Evolutionary conservation across 495 filamentous ascomycete species (phyloP).

Genomic region (Jackrogersella minutella): DNA sequence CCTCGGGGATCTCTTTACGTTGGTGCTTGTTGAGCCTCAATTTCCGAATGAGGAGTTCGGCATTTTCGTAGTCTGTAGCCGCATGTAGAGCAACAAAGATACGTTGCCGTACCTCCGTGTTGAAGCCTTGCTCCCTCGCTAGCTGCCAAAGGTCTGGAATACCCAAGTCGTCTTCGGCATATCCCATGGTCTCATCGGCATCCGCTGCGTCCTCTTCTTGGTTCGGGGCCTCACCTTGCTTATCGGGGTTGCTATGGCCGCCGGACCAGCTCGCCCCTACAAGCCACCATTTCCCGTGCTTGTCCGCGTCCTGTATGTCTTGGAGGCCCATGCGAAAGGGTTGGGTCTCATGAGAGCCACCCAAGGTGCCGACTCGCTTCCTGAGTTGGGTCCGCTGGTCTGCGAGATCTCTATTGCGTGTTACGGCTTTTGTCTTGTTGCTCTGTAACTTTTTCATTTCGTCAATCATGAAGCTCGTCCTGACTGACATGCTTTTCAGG

Average conservation of each 20-base stretch:
- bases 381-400: conserved; percentile 41
- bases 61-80: conserved; percentile 86
- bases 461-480: conserved; percentile 98
- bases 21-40: conserved; percentile 85
- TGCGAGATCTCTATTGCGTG: conserved; percentile 44
- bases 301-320: conserved; percentile 82
- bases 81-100: conserved; percentile 93
- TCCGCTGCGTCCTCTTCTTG: conserved; percentile 41
- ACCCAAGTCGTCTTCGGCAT: conserved; percentile 61
- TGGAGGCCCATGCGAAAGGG: conserved; percentile 80
- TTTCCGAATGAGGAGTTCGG: conserved; percentile 77
- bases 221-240: conserved; percentile 24
- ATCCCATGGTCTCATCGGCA: conserved; percentile 42
- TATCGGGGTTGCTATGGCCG: conserved; percentile 53
- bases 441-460: conserved; percentile 94
- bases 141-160: conserved; percentile 72
- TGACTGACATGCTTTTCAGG: conserved; percentile 75
- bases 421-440: conserved; percentile 82
- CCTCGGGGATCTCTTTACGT: conserved; percentile 84
- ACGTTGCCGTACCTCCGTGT: conserved; percentile 88
- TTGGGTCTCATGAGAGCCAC: conserved; percentile 51
- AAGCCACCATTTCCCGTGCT: conserved; percentile 97
- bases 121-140: conserved; percentile 88
- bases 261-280: conserved; percentile 87
- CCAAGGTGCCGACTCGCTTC: conserved; percentile 39